These are phyloP conservation scores for Sodiomyces alkalinus DNA, from an alignment of 2,329 filamentous ascomycete genomes.

Conservation along the genomic window DNA sequence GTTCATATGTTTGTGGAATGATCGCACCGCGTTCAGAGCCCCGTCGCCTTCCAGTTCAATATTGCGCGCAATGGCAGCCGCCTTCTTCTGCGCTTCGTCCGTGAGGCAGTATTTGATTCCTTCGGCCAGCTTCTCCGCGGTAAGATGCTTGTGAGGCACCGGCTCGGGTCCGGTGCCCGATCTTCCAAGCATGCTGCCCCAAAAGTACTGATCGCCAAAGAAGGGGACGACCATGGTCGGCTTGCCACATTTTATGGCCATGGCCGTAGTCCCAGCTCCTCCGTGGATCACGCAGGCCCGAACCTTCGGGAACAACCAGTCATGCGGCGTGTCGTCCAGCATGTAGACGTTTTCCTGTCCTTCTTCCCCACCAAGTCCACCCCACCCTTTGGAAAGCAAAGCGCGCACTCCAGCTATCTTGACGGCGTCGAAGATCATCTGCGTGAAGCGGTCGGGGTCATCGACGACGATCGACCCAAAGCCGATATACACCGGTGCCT, in stretches of 20 bases:
- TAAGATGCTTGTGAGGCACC: slow-evolving; percentile 53
- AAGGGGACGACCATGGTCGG: slow-evolving; percentile 68
- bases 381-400: slow-evolving; percentile 63
- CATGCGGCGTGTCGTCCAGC: slow-evolving; percentile 60
- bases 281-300: slow-evolving; percentile 58
- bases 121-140: slow-evolving; percentile 48
- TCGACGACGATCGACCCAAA: slow-evolving; percentile 67
- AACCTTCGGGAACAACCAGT: slow-evolving; percentile 60
- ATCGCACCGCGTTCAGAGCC: slow-evolving; percentile 50
- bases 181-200: slow-evolving; percentile 54
- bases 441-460: slow-evolving; percentile 51
- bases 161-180: slow-evolving; percentile 50
- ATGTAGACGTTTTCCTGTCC: slow-evolving; percentile 52
- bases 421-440: slow-evolving; percentile 57
- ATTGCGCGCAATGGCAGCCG: slow-evolving; percentile 39
- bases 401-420: slow-evolving; percentile 51
- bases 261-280: slow-evolving; percentile 64
- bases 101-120: slow-evolving; percentile 55
- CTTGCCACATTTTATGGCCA: slow-evolving; percentile 53
- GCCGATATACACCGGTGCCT: slow-evolving; percentile 55
- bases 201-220: slow-evolving; percentile 68
- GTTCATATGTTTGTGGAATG: slow-evolving; percentile 47
- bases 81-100: slow-evolving; percentile 41
- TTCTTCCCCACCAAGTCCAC: slow-evolving; percentile 46
- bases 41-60: slow-evolving; percentile 53